A percentile compares a stretch with the other conserved stretches of the same genome.
Evolutionary conservation across 352 stramenopile species (phyloP).

Genomic region (Pythium folliculosum): DNA sequence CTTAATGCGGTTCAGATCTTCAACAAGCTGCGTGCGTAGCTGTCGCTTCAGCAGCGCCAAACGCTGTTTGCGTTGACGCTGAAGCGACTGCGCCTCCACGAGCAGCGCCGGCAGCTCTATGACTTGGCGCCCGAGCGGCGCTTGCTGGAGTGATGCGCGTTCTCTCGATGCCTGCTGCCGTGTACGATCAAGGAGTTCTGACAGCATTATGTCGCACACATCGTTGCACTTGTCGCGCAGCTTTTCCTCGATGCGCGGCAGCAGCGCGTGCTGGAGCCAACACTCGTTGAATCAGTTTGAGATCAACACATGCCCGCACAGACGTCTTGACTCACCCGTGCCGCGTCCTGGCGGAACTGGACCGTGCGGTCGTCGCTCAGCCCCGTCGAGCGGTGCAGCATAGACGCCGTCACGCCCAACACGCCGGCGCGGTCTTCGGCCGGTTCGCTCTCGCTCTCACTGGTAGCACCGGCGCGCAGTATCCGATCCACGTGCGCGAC

Average conservation of each 20-base stretch:
- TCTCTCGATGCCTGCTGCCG: not conserved
- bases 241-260: slow-evolving; percentile 36
- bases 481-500: slow-evolving; percentile 36
- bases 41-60: slow-evolving; percentile 10
- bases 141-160: not conserved
- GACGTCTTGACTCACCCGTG: slow-evolving; percentile 39
- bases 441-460: not conserved
- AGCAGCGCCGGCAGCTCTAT: slow-evolving; percentile 40
- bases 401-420: slow-evolving; percentile 30
- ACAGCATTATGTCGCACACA: slow-evolving; percentile 38
- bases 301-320: too few relatives aligned
- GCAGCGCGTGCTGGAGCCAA: slow-evolving; percentile 27
- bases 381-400: slow-evolving; percentile 25
- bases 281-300: not conserved
- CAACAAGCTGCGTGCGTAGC: slow-evolving; percentile 20
- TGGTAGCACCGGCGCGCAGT: slow-evolving; percentile 7
- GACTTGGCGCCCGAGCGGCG: slow-evolving; percentile 27
- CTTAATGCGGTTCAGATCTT: slow-evolving; percentile 31
- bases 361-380: slow-evolving; percentile 23
- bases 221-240: slow-evolving; percentile 34
- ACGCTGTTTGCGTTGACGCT: slow-evolving; percentile 18
- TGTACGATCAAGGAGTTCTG: slow-evolving; percentile 24
- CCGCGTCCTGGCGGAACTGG: slow-evolving; percentile 23
- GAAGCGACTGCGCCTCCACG: slow-evolving; percentile 34
- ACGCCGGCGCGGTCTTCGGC: slow-evolving; percentile 6